Base-by-base conservation (phyloP, 2,329 filamentous ascomycete genomes). In the Fusarium buxicola region DNA sequence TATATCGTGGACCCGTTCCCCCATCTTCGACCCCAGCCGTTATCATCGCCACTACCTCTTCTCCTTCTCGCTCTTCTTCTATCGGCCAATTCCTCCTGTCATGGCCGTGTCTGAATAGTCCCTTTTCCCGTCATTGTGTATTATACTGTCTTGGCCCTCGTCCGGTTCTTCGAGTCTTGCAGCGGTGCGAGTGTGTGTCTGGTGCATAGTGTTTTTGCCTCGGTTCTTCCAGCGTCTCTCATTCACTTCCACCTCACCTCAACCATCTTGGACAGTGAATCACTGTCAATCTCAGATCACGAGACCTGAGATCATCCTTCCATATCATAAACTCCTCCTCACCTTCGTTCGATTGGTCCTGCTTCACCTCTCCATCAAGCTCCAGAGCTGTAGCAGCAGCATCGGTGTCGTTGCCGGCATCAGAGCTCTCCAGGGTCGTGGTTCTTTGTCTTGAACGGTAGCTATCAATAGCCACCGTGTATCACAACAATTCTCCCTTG, bases 1-100 rank as follows among this genome's bases (percentile, higher is more conserved):
- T 82, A 82, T 82, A 82, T 81, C 77, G 74, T 75, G 75, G 74
- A 74, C 73, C 76, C 70, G 72, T 76, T 76, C 75, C 75, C 75
- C 74, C 71, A 71, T 65, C 70, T 69, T 71, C 66, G 68, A 71
- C 70, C 60, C 58, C 58, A 44, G 55, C 60, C 53, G 44, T 55
- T 68, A 66, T 67, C 69, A 68, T 72, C 58, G 68, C 59, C 60
- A 67, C 63, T 67, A 66, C 66, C 63, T 66, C 60, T 58, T 69
- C 65, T 62, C 65, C 62, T 65, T 64, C 58, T 61, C 55, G 56
- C 57, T 63, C 63, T 60, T 68, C 58, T 65, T 50, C 38, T 24
- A 65, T 55, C 60, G 56, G 63, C 60, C 65, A 64, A 63, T 66
- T 72, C 60, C 48, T 61, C 54, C 57, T 71, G 58, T 52, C 51